These are phyloP conservation scores for Apodospora peruviana DNA, from an alignment of 495 filamentous ascomycete genomes.

Conservation along the genomic window DNA sequence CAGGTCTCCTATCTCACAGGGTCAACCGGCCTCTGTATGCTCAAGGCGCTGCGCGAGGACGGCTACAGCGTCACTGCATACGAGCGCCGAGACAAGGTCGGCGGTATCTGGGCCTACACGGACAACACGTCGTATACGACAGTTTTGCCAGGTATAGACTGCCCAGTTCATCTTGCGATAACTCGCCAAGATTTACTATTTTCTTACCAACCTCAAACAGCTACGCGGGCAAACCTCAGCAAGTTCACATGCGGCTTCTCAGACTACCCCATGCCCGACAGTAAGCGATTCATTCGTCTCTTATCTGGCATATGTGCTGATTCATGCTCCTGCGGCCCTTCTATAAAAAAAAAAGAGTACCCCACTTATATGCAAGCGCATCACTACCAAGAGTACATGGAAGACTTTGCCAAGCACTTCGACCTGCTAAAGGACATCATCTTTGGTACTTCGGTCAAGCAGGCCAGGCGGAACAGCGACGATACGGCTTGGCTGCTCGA, in stretches of 20 bases:
- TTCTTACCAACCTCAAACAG: conserved; percentile 6
- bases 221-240: conserved; percentile 25
- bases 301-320: neutral
- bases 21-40: conserved; percentile 26
- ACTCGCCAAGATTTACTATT: conserved; percentile 4
- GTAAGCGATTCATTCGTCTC: conserved; percentile 14
- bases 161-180: neutral
- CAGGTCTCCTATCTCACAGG: conserved; percentile 12
- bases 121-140: conserved; percentile 25
- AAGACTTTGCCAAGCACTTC: conserved; percentile 19
- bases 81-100: conserved; percentile 28
- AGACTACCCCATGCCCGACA: conserved; percentile 32
- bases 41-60: conserved; percentile 33
- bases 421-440: conserved; percentile 12
- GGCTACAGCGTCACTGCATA: conserved; percentile 31
- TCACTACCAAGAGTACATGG: conserved; percentile 26
- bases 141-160: conserved; percentile 19
- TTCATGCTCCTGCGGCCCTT: too few species aligned
- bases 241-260: conserved; percentile 30
- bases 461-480: neutral
- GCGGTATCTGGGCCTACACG: conserved; percentile 34
- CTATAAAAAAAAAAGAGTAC: too few species aligned
- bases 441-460: conserved; percentile 5
- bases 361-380: conserved; percentile 18
- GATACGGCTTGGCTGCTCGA: conserved; percentile 18